These are phyloP conservation scores for Ceratocystis variospora DNA, from an alignment of 2,329 filamentous ascomycete species.

Conservation along the genomic window DNA sequence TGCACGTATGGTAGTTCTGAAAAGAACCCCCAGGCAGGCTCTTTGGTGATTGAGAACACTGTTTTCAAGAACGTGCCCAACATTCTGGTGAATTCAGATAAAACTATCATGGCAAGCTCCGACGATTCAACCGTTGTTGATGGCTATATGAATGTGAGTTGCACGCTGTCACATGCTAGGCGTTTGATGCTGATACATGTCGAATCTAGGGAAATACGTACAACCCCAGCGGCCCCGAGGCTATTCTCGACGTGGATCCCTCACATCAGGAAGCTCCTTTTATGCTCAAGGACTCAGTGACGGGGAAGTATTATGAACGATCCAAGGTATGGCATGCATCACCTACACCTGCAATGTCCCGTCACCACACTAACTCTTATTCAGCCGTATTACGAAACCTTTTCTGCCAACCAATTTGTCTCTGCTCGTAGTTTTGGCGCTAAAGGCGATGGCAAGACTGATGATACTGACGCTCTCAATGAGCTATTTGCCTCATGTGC, in stretches of 20 bases:
- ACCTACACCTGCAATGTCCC: not conserved
- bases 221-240: slow-evolving; percentile 31
- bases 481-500: slow-evolving; percentile 41
- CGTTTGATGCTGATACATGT: not conserved
- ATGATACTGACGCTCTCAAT: slow-evolving; percentile 61
- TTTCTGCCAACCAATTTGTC: slow-evolving; percentile 47
- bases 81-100: slow-evolving; percentile 30
- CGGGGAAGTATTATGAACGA: slow-evolving; percentile 48
- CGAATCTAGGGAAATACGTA: slow-evolving; percentile 50
- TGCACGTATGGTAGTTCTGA: slow-evolving; percentile 46
- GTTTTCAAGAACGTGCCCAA: slow-evolving; percentile 25
- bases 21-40: slow-evolving; percentile 33
- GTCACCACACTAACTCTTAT: not conserved
- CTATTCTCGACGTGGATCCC: slow-evolving; percentile 36
- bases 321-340: slow-evolving; percentile 36
- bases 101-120: slow-evolving; percentile 29
- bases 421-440: slow-evolving; percentile 55
- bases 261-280: slow-evolving; percentile 36
- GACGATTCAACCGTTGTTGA: slow-evolving; percentile 23
- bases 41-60: slow-evolving; percentile 37
- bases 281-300: slow-evolving; percentile 37
- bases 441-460: slow-evolving; percentile 57
- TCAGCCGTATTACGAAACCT: slow-evolving; percentile 52
- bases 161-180: not conserved
- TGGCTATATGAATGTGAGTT: slow-evolving; percentile 20